phyloP scores from a whole-genome alignment of 2,329 filamentous ascomycete genomes.

The Helminthosporium solani region DNA sequence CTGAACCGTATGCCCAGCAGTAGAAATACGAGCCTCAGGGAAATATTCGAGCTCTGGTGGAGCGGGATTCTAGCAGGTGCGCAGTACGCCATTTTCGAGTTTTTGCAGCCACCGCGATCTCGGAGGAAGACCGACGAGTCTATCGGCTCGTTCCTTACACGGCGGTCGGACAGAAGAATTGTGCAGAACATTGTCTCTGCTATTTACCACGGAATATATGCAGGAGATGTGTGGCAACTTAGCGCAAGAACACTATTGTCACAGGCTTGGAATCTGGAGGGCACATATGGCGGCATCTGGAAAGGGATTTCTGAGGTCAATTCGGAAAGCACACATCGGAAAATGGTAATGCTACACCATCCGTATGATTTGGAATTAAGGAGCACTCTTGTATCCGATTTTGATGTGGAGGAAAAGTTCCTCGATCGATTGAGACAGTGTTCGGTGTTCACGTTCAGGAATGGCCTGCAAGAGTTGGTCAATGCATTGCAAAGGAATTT shows the following conservation, averaged over 20 bases:
- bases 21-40: constrained; percentile 23
- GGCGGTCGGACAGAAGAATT: constrained; percentile 56
- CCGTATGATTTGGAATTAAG: constrained; percentile 23
- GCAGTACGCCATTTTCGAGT: constrained; percentile 42
- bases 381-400: constrained; percentile 36
- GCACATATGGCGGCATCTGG: constrained; percentile 35
- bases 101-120: constrained; percentile 34
- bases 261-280: constrained; percentile 52
- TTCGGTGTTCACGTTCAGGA: constrained; percentile 48
- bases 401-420: constrained; percentile 37
- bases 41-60: constrained; percentile 44
- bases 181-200: constrained; percentile 76
- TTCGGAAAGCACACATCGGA: constrained; percentile 7
- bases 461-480: constrained; percentile 46
- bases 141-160: constrained; percentile 64
- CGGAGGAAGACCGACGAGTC: constrained; percentile 62
- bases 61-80: constrained; percentile 59
- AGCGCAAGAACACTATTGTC: constrained; percentile 68
- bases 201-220: constrained; percentile 83
- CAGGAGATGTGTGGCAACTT: constrained; percentile 79
- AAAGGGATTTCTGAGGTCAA: constrained; percentile 25
- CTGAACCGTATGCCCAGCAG: constrained; percentile 55
- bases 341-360: constrained; percentile 14
- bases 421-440: constrained; percentile 31
- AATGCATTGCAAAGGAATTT: constrained; percentile 40